These are phyloP conservation scores for Trichoderma virens DNA, from an alignment of 495 filamentous ascomycete species.

Conservation along the genomic window DNA sequence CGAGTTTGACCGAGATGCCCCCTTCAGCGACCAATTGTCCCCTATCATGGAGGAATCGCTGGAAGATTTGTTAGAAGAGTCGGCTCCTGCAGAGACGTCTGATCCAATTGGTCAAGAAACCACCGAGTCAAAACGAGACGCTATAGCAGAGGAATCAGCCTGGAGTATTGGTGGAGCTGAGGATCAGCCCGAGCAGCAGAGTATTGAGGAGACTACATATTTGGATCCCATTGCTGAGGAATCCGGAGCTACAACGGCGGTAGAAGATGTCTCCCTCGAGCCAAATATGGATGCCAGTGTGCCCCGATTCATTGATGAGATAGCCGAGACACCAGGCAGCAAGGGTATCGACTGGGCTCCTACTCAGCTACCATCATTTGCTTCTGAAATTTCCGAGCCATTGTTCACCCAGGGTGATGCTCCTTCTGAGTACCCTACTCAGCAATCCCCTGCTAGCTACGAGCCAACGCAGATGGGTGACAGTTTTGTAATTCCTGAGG, in stretches of 20 bases:
- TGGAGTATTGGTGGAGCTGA: not conserved
- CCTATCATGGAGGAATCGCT: not conserved
- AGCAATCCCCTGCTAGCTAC: not conserved
- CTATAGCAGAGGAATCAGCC: not conserved
- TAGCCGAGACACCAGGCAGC: not conserved
- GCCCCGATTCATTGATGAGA: not conserved
- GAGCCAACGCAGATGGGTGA: constrained; percentile 7
- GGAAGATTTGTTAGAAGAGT: not conserved
- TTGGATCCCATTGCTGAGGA: not conserved
- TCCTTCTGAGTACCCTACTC: not conserved
- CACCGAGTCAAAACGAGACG: not conserved
- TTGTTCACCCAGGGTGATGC: constrained; percentile 7
- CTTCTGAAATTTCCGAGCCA: constrained; percentile 5
- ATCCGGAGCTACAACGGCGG: not conserved
- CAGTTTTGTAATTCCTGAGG: not conserved
- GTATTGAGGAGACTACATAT: not conserved
- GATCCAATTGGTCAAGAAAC: not conserved
- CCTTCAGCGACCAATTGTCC: not conserved
- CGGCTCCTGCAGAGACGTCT: not conserved
- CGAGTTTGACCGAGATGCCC: not conserved
- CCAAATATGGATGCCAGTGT: not conserved
- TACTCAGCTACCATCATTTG: not conserved
- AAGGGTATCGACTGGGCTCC: not conserved
- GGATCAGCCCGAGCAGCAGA: not conserved
- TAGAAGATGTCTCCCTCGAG: not conserved